Conservation (phyloP, 139 green algal genomes). For the Spirogloea muscicola region DNA sequence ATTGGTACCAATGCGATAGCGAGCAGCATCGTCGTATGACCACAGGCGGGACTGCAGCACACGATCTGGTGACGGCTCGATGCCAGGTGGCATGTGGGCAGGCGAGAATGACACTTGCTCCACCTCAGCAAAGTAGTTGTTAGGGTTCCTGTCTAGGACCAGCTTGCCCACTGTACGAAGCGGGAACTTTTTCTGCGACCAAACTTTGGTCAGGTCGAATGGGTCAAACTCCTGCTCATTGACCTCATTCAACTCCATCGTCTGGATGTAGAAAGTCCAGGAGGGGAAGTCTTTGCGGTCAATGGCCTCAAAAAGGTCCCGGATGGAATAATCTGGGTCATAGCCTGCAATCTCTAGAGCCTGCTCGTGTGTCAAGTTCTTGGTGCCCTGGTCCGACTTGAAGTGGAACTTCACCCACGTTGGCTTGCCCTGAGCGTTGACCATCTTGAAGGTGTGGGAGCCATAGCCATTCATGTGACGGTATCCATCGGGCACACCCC, state of each 20-base stretch:
- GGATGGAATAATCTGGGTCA: constrained; percentile 5
- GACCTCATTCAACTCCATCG: constrained; percentile 15
- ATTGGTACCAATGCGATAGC: constrained; percentile 32
- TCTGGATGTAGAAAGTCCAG: constrained; percentile 43
- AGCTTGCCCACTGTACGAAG: constrained; percentile 21
- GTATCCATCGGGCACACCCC: constrained; percentile 22
- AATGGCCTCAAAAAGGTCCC: constrained; percentile 27
- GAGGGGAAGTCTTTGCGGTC: constrained; percentile 12
- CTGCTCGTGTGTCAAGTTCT: constrained; percentile 30
- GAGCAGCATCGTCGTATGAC: constrained; percentile 17
- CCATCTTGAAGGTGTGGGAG: constrained; percentile 34
- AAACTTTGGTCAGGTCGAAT: constrained; percentile 44
- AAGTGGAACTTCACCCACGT: constrained; percentile 44
- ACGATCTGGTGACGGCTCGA: constrained; percentile 7
- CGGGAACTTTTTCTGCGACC: constrained; percentile 28
- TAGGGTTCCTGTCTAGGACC: constrained; percentile 27
- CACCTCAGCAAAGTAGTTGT: constrained; percentile 46
- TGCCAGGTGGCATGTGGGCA: constrained; percentile 23
- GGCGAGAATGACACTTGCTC: constrained; percentile 39
- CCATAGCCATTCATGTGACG: constrained; percentile 44
- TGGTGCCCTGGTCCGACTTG: constrained; percentile 20
- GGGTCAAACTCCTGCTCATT: constrained; percentile 32
- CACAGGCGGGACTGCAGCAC: constrained; percentile 38
- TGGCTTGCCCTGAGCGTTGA: constrained; percentile 28
- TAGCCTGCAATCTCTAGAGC: constrained; percentile 11